Evolutionary conservation across 371 early-diverging fungal species (phyloP), one percentile per base, ranked within the genome.

Genomic region (Mycotypha africana): DNA sequence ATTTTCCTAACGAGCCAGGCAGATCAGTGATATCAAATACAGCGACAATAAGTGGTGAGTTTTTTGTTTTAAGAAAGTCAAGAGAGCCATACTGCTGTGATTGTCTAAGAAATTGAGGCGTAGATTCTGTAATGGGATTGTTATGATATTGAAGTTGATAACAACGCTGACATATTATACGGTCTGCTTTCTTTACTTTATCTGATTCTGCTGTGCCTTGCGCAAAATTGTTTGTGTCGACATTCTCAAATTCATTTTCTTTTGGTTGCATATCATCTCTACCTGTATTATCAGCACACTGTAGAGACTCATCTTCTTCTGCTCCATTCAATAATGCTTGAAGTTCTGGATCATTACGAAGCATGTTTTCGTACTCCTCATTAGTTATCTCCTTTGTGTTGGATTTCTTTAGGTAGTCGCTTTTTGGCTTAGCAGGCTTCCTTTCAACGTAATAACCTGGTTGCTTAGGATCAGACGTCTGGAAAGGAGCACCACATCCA

Each of bases 401-500:
- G 28, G 44, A 28, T 16, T 49, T 33, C 9, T 49, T 7, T 16
- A 16, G 20, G 19, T 12, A 43, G n/a, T 33, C 43, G 34, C 42
- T n/a, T n/a, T n/a, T n/a, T n/a, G n/a, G n/a, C n/a, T n/a, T n/a
- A n/a, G n/a, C n/a, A n/a, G n/a, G n/a, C n/a, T n/a, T n/a, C n/a
- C 55, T 51, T 42, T 60, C 50, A 33, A 60, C 54, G 11, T 79
- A 24, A 38, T 65, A 86, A 2, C 86, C 86, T 7, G 85, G 79
- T 19, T 67, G 53, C 2, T 38, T 21, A 1, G 60, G 41, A 37
- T 73, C 61, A 0, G 50, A 45, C 2, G 50, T 56, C 59, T 86
- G 86, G 31, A 86, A 82, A 21, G 66, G 70, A 9, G 84, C 84
- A 14, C 86, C 86, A 41, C 86, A 86, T 0, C 86, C 84, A 10